phyloP scores from a whole-genome alignment of 2,329 filamentous ascomycete species.

The Niveomyces coronatus region DNA sequence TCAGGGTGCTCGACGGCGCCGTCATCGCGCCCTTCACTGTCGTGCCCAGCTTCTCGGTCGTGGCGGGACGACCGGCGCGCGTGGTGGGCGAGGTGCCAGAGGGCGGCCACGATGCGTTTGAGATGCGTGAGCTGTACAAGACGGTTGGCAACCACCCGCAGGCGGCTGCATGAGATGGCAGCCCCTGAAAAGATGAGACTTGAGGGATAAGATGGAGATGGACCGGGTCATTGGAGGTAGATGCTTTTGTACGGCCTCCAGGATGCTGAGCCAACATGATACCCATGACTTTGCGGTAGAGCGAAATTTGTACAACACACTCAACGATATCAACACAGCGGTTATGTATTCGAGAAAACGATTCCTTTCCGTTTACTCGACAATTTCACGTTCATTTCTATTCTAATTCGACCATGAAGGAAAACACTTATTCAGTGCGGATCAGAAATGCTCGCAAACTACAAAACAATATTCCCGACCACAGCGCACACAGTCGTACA shows the following conservation, averaged over 20 bases:
- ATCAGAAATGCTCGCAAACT: too few relatives aligned
- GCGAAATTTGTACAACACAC: too few relatives aligned
- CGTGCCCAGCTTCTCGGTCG: conserved; percentile 81
- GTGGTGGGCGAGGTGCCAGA: conserved; percentile 75
- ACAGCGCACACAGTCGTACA: not conserved
- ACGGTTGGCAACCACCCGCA: conserved; percentile 48
- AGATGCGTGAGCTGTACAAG: conserved; percentile 54
- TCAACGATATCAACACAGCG: too few relatives aligned
- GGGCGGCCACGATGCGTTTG: conserved; percentile 54
- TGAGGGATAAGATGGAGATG: not conserved
- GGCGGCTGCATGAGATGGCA: conserved; percentile 8
- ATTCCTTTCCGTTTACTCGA: too few relatives aligned
- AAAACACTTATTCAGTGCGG: too few relatives aligned
- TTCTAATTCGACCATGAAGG: too few relatives aligned
- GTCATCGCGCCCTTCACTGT: conserved; percentile 84
- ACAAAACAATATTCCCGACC: not conserved
- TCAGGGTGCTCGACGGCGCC: conserved; percentile 73
- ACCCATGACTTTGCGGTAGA: too few relatives aligned
- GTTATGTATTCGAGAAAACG: too few relatives aligned
- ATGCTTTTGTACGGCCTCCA: too few relatives aligned
- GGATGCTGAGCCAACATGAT: too few relatives aligned
- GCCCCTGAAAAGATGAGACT: not conserved
- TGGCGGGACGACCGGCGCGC: conserved; percentile 71
- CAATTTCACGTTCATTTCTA: too few relatives aligned
- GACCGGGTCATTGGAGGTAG: not conserved